Evolutionary conservation across 352 stramenopile genomes (phyloP), one percentile per base, ranked within the genome.

Genomic region (Phytophthora hybrid): DNA sequence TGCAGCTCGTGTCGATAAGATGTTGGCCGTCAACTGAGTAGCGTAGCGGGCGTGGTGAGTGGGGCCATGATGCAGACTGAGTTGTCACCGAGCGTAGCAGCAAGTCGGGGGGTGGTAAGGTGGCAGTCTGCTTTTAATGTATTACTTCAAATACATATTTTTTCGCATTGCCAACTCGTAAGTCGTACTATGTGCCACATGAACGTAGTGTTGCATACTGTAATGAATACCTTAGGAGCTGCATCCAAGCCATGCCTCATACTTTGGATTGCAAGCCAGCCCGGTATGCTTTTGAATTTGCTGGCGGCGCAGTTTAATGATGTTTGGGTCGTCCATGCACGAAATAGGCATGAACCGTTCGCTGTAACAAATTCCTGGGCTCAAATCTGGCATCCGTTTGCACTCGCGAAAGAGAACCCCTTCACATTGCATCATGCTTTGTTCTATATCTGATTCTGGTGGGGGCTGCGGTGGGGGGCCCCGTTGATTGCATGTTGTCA

Each of bases 1-100:
- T 6, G 86, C 80, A 0, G 21, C 47, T 4, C 91, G 89, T 60
- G 79, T 94, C 55, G 85, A 91, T 10, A 67, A 77, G 13, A 69
- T 79, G 18, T 58, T 94, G 69, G 44, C 53, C 5, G 44, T 29
- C 4, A 63, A 74, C 32, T 78, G 66, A 53, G 46, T 23, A 37
- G 59, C 29, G 59, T 16, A n/a, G 13, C 6, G 39, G 53, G 61
- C 29, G 29, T 31, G 29, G 37, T 5, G 37, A 46, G 37, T 46
- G 37, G 18, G 6, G 47, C 19, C n/a, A 8, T 26, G 53, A 26
- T 29, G 32, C n/a, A 29, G 44, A 46, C 18, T 44, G 6, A 16
- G 14, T 46, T 18, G 65, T 71, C 53, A 69, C 52, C 44, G 13
- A 41, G 5, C 3, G 37, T 58, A n/a, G 37, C 37, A n/a, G 37